Evolutionary conservation across 176 grass and related monocot species (phyloP), one percentile per base, ranked within the genome.

Genomic region (Zizania latifolia): DNA sequence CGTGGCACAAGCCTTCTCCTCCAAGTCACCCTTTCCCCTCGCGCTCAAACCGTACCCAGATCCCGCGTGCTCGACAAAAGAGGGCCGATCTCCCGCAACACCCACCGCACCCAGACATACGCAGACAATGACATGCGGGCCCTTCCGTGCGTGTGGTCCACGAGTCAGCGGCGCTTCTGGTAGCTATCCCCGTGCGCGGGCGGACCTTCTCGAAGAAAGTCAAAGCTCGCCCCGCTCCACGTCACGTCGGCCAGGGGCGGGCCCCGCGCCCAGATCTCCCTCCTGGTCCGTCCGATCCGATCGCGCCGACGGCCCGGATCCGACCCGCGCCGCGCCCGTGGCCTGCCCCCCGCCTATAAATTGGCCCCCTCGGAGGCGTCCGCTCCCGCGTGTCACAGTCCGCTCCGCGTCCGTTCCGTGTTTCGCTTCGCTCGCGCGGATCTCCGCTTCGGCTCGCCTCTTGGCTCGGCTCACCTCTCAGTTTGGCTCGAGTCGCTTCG

Each of bases 61-160:
- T 46, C 75, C 75, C 54, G 75, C 81, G 75, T 56, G 69, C 54
- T 83, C 41, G 61, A 82, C 68, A 78, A 83, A 87, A 78, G 80
- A 78, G 80, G 85, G 85, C 85, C 62, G 62, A 13, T 55, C 21
- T 53, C 37, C 53, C 43, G 32, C n/a, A 36, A 35, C 15, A 9
- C 7, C 44, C 26, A 58, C 68, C 1, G 0, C 0, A 0, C 0
- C 0, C 0, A 0, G 1, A 0, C 0, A 0, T 33, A 16, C 32
- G 0, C 2, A 0, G 0, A 0, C 21, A 2, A 29, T 66, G 80
- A 21, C 75, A 44, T 0, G 2, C 11, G 80, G 56, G 0, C 60
- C 61, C n/a, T 0, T 0, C 0, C 0, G 0, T 0, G 0, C 0
- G 0, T 0, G 0, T 6, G 1, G 0, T 75, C 69, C 75, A 69